Base-by-base conservation (phyloP, 2,329 filamentous ascomycete genomes). In the Grosmannia serpens region DNA sequence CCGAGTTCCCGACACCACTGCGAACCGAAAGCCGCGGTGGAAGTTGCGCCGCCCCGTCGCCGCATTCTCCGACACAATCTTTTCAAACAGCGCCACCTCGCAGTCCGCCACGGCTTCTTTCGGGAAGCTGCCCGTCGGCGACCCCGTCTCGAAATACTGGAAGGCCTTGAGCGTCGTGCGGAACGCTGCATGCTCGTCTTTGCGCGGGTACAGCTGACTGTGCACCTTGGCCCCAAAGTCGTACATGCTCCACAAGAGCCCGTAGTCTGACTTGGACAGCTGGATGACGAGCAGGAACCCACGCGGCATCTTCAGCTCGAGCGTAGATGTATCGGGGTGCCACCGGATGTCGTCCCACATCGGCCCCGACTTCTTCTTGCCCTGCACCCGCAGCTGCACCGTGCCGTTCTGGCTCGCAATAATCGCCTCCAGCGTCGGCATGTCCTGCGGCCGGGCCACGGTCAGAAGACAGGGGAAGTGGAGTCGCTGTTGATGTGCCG, bases 301-400 rank as follows among this genome's bases (percentile, higher is more conserved):
- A 63, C 89, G 83, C 1, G 88, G 87, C 22, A 96, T 73, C 61
- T 81, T 82, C 44, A 95, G 70, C 24, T 85, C 82, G 59, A 96
- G 77, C 0, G 81, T 79, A 61, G 78, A 80, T 8, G 78, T 77
- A 53, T 87, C 84, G 22, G 85, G 78, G 59, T 85, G 85, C 91
- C 91, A 96, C 49, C 83, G 80, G 6, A 95, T 81, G 68, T 94
- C 87, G 8, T 89, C 83, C 91, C 91, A 96, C 0, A 82, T 85
- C 1, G 88, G 82, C 0, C 88, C 88, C 8, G 77, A 73, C 63
- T 81, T 83, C 64, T 84, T 84, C 66, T 85, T 84, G 29, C 80
- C 76, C 65, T 88, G 86, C 17, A 96, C 84, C 53, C 81, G 76
- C 41, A 96, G 73, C 64, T 91, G 89, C 60, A 95, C 78, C 24